phyloP scores from a whole-genome alignment of 176 grass and related monocot genomes.

The Triticum urartu region DNA sequence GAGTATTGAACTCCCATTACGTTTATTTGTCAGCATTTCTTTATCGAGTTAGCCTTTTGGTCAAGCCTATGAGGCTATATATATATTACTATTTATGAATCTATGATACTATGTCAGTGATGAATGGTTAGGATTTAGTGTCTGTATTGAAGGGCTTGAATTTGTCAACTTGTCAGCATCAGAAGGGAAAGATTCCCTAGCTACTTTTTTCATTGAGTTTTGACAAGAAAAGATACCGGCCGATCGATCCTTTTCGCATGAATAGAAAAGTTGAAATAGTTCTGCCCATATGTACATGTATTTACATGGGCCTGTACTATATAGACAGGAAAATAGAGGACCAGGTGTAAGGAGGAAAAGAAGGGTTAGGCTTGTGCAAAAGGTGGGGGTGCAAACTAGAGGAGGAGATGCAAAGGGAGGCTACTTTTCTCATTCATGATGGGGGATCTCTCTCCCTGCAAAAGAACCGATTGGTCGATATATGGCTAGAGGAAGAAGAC shows the following conservation, averaged over 20 bases:
- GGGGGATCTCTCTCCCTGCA: not conserved
- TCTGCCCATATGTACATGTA: not conserved
- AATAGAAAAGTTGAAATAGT: not conserved
- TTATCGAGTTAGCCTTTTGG: not conserved
- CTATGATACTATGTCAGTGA: slow-evolving; percentile 17
- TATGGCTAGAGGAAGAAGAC: not conserved
- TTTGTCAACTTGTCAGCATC: slow-evolving; percentile 29
- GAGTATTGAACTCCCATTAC: not conserved
- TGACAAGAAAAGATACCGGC: slow-evolving; percentile 8
- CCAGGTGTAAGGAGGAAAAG: slow-evolving; percentile 23
- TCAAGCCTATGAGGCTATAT: not conserved
- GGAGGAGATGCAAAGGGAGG: slow-evolving; percentile 38
- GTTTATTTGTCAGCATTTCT: not conserved
- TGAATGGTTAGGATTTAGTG: slow-evolving; percentile 10
- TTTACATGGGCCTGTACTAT: not conserved
- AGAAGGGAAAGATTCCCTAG: slow-evolving; percentile 17
- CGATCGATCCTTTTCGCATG: not conserved
- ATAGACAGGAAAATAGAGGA: slow-evolving; percentile 12
- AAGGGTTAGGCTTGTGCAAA: slow-evolving; percentile 16
- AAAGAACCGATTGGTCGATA: not conserved
- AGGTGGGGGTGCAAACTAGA: slow-evolving; percentile 25
- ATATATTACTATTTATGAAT: not conserved
- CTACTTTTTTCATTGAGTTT: slow-evolving; percentile 1
- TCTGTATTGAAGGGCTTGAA: slow-evolving; percentile 28
- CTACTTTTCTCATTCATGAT: slow-evolving; percentile 14